A percentile compares a stretch with the other conserved stretches of the same genome.
These are phyloP conservation scores for Herpotrichia juniperi DNA, from an alignment of 2,329 filamentous ascomycete genomes.

Conservation along the genomic window DNA sequence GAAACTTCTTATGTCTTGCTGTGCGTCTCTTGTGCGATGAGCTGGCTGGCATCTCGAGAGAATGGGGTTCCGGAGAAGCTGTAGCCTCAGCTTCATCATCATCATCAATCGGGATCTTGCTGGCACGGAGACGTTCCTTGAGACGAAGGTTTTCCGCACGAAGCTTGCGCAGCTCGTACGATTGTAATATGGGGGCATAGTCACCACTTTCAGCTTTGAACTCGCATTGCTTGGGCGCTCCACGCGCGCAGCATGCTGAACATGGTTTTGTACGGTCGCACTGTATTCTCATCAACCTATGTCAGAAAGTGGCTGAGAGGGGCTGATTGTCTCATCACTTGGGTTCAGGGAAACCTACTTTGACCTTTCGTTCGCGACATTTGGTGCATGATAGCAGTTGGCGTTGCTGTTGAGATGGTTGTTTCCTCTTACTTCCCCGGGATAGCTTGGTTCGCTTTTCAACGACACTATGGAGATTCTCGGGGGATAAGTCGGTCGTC, in stretches of 20 bases:
- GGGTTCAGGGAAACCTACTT: slow-evolving; percentile 38
- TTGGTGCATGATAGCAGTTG: slow-evolving; percentile 57
- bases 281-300: slow-evolving; percentile 27
- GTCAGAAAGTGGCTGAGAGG: neutral
- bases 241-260: slow-evolving; percentile 56
- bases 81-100: slow-evolving; percentile 40
- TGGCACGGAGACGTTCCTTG: slow-evolving; percentile 49
- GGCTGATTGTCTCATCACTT: neutral
- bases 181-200: slow-evolving; percentile 54
- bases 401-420: slow-evolving; percentile 49
- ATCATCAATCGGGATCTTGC: slow-evolving; percentile 42
- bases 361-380: slow-evolving; percentile 57
- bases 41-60: slow-evolving; percentile 22
- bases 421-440: slow-evolving; percentile 36
- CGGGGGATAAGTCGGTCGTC: slow-evolving; percentile 23
- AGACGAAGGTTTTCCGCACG: slow-evolving; percentile 53
- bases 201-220: slow-evolving; percentile 55
- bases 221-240: slow-evolving; percentile 54
- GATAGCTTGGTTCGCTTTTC: slow-evolving; percentile 11
- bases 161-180: slow-evolving; percentile 55
- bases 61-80: slow-evolving; percentile 27
- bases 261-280: slow-evolving; percentile 58
- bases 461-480: slow-evolving; percentile 15
- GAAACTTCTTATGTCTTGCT: slow-evolving; percentile 45
- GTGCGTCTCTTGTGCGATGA: slow-evolving; percentile 29